A percentile compares a stretch with the other conserved stretches of the same genome.
Evolutionary conservation across 2,329 filamentous ascomycete species (phyloP).

Genomic region (Claviceps spartinae): DNA sequence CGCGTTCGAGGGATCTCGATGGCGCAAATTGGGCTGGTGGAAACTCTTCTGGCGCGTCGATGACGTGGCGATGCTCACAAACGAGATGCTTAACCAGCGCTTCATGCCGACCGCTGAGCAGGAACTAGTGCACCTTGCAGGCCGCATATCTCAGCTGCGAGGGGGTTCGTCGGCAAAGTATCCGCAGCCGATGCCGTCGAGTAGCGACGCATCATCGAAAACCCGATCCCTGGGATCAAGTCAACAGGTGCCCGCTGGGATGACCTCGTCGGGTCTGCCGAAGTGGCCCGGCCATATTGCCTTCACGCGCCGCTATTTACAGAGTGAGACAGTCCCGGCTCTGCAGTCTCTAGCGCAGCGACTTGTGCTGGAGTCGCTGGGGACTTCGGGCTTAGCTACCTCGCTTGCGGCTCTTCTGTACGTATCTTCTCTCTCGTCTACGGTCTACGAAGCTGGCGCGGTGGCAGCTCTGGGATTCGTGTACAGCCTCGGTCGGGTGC

Average conservation of each 20-base stretch:
- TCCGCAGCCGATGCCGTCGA: slow-evolving; percentile 20
- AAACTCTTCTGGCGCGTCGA: slow-evolving; percentile 92
- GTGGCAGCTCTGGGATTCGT: slow-evolving; percentile 47
- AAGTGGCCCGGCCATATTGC: slow-evolving; percentile 68
- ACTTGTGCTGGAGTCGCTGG: slow-evolving; percentile 61
- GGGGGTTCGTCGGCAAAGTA: slow-evolving; percentile 18
- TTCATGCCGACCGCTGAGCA: slow-evolving; percentile 72
- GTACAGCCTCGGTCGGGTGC: slow-evolving; percentile 45
- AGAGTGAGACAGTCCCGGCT: slow-evolving; percentile 52
- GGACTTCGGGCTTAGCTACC: slow-evolving; percentile 51
- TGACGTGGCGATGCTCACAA: slow-evolving; percentile 72
- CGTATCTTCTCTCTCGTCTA: slow-evolving; percentile 37
- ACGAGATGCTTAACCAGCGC: slow-evolving; percentile 60
- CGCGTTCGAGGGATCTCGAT: slow-evolving; percentile 62
- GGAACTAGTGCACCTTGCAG: slow-evolving; percentile 69
- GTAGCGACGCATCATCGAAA: neutral
- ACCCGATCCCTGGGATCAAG: slow-evolving; percentile 5
- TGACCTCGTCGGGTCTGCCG: slow-evolving; percentile 12
- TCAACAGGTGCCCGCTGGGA: too few relatives aligned
- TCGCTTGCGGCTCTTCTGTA: slow-evolving; percentile 44
- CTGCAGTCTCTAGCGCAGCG: slow-evolving; percentile 61
- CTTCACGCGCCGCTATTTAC: slow-evolving; percentile 52
- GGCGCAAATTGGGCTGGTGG: slow-evolving; percentile 82
- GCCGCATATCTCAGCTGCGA: slow-evolving; percentile 47
- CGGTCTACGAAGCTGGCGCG: slow-evolving; percentile 47